A percentile compares a stretch with the other conserved stretches of the same genome.
These are phyloP conservation scores for Funneliformis geosporum DNA, from an alignment of 192 early-diverging fungal genomes.

Conservation along the genomic window DNA sequence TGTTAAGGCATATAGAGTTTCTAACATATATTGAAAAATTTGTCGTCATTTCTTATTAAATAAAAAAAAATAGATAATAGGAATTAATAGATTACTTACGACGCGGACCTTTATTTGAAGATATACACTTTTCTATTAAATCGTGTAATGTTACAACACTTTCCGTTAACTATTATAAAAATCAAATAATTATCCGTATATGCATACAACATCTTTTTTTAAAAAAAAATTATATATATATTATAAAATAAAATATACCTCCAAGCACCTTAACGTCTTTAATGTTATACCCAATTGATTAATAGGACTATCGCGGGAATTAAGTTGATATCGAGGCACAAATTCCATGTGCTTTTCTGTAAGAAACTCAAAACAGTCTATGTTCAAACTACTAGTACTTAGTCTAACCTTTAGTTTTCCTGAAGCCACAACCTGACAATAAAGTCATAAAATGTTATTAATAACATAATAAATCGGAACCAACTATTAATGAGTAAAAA, in stretches of 20 bases:
- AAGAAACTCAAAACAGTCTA: constrained; percentile 7
- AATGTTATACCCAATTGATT: not conserved
- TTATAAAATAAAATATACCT: not conserved
- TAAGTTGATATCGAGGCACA: not conserved
- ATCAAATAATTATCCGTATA: too few species aligned
- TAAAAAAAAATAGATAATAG: not conserved
- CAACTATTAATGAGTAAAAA: not conserved
- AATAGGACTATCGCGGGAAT: not conserved
- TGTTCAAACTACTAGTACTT: not conserved
- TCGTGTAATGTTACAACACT: constrained; percentile 6
- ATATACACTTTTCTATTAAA: constrained; percentile 1
- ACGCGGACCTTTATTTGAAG: not conserved
- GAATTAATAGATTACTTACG: not conserved
- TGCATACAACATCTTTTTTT: too few species aligned
- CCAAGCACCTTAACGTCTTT: constrained; percentile 5
- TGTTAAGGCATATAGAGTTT: not conserved
- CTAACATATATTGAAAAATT: not conserved
- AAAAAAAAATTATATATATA: not conserved
- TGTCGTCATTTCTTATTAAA: not conserved
- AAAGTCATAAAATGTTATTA: not conserved
- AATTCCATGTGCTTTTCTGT: constrained; percentile 8
- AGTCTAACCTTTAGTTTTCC: constrained; percentile 4
- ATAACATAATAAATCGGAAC: not conserved
- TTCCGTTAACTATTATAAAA: not conserved
- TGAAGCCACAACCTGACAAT: constrained; percentile 7